Conservation (phyloP, 73 alveolate species). For the Stentor coeruleus region DNA sequence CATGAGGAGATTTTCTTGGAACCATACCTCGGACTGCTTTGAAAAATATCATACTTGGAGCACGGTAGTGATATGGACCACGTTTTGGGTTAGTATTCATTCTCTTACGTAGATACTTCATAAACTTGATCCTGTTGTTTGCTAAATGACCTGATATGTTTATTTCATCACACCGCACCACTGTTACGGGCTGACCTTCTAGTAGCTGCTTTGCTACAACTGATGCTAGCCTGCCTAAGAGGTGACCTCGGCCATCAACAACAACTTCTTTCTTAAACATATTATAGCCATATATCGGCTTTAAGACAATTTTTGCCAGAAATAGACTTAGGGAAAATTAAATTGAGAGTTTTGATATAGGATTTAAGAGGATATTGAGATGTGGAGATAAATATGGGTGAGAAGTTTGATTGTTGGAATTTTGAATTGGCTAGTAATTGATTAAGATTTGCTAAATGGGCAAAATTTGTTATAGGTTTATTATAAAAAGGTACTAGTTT, state of each 20-base stretch:
- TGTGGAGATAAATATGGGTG: too few species aligned
- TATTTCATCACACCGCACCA: constrained; percentile 89
- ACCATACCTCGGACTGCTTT: constrained; percentile 84
- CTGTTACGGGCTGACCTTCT: constrained; percentile 89
- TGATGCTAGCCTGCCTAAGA: constrained; percentile 98
- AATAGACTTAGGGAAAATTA: too few species aligned
- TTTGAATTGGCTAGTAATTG: too few species aligned
- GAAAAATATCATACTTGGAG: constrained; percentile 91
- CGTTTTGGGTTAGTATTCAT: constrained; percentile 95
- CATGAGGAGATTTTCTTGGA: constrained; percentile 89
- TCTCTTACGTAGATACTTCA: constrained; percentile 87
- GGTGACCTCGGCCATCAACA: constrained; percentile 98
- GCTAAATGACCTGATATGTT: constrained; percentile 62
- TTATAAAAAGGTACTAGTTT: too few species aligned
- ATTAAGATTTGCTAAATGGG: too few species aligned
- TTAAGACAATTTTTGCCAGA: too few species aligned
- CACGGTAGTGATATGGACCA: constrained; percentile 93
- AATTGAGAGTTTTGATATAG: too few species aligned
- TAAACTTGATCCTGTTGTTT: constrained; percentile 33
- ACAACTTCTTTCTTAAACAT: constrained; percentile 94
- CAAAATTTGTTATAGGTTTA: too few species aligned
- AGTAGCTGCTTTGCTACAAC: constrained; percentile 93
- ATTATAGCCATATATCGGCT: too few species aligned
- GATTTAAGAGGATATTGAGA: too few species aligned
- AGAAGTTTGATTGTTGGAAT: too few species aligned